phyloP scores from a whole-genome alignment of 129 eudicot genomes.

The Apium graveolens region DNA sequence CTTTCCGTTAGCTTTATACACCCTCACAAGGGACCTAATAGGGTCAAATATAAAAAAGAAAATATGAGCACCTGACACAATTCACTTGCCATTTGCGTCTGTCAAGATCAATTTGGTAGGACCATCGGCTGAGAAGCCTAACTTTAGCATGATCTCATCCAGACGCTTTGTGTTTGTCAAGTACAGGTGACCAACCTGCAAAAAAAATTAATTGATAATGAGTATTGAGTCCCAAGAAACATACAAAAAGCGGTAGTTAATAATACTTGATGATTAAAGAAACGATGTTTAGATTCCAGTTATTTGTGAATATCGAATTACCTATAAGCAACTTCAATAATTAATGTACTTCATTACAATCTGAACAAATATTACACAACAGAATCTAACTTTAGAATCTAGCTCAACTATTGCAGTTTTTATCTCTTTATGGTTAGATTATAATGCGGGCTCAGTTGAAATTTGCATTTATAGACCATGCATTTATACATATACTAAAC shows the following conservation, averaged over 20 bases:
- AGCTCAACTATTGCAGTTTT: not conserved
- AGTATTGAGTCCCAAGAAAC: not conserved
- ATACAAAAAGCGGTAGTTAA: not conserved
- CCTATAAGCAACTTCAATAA: not conserved
- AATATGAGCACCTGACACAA: not conserved
- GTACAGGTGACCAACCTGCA: slow-evolving; percentile 84
- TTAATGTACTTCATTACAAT: not conserved
- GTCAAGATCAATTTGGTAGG: slow-evolving; percentile 36
- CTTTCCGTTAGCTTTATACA: no score
- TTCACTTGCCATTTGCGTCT: slow-evolving; percentile 28
- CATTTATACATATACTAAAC: no score
- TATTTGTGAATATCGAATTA: not conserved
- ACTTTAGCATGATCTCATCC: slow-evolving; percentile 73
- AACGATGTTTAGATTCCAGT: no score
- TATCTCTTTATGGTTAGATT: not conserved
- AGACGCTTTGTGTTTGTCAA: slow-evolving; percentile 68
- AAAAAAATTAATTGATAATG: not conserved
- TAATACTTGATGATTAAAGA: not conserved
- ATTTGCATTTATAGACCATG: not conserved
- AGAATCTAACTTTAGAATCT: no score
- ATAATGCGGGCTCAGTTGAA: not conserved
- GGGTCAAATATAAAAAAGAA: no score
- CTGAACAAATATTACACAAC: not conserved
- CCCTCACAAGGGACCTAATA: no score
- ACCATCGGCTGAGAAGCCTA: slow-evolving; percentile 64